Percentiles rank a stretch among this genome's conserved stretches.
These are phyloP conservation scores for Phytophthora citricola DNA, from an alignment of 352 stramenopile genomes.

Conservation along the genomic window DNA sequence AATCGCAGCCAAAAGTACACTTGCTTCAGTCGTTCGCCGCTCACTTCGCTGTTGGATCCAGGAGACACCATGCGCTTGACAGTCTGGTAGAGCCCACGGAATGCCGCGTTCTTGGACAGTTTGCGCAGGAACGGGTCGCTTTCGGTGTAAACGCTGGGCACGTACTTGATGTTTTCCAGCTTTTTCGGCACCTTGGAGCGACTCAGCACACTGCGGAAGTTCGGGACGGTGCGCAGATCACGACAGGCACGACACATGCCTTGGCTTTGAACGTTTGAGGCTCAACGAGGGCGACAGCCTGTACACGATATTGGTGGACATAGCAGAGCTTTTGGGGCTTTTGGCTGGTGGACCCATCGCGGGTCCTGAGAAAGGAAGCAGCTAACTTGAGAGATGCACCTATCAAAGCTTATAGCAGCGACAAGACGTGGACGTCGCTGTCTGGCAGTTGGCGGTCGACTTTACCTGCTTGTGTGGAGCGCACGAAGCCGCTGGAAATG, in stretches of 20 bases:
- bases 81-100: conserved; percentile 69
- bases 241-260: conserved; percentile 73
- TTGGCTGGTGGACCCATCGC: too few species aligned
- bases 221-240: conserved; percentile 68
- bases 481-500: conserved; percentile 78
- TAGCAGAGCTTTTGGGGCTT: too few species aligned
- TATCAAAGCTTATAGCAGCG: conserved; percentile 19
- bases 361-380: neutral
- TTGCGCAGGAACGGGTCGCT: conserved; percentile 83
- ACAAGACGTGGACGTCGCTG: conserved; percentile 64
- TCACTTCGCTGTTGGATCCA: conserved; percentile 10
- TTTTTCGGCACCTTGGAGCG: conserved; percentile 76
- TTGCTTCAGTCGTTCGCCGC: conserved; percentile 43
- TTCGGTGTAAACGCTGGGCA: conserved; percentile 77
- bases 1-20: conserved; percentile 76
- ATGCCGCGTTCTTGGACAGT: conserved; percentile 77
- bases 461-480: conserved; percentile 39
- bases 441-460: conserved; percentile 65
- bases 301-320: too few species aligned
- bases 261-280: conserved; percentile 26
- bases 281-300: too few species aligned
- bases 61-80: conserved; percentile 47
- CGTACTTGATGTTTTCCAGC: conserved; percentile 82
- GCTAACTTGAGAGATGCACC: neutral
- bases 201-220: conserved; percentile 81